phyloP scores from a whole-genome alignment of 768 basidiomycete species.

The Boletellus emodensis region DNA sequence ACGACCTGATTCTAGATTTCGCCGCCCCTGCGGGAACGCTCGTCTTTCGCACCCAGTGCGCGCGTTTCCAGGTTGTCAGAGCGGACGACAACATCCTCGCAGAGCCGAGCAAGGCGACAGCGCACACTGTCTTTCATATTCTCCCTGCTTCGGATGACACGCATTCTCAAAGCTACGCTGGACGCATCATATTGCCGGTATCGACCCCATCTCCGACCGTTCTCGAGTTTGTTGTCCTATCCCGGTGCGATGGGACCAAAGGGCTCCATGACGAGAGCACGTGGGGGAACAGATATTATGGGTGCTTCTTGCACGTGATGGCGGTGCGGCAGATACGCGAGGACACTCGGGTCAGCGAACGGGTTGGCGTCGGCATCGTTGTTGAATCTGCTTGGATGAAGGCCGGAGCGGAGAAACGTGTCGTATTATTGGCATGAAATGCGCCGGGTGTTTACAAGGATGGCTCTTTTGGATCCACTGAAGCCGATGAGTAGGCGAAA shows the following conservation, averaged over 20 bases:
- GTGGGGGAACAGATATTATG: neutral
- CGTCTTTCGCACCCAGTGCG: conserved; percentile 20
- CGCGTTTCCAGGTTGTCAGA: conserved; percentile 7
- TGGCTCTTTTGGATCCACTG: too few relatives aligned
- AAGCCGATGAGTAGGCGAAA: too few relatives aligned
- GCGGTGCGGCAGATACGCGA: too few relatives aligned
- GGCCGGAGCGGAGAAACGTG: too few relatives aligned
- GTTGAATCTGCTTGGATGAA: too few relatives aligned
- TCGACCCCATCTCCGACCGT: neutral
- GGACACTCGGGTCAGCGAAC: too few relatives aligned
- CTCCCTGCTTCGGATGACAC: neutral
- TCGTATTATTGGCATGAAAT: too few relatives aligned
- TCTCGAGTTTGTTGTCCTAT: neutral
- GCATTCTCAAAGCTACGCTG: neutral
- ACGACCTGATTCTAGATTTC: neutral
- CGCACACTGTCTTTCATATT: neutral
- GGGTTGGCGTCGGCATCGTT: too few relatives aligned
- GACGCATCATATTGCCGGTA: neutral
- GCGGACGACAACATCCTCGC: neutral
- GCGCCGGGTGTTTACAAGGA: too few relatives aligned
- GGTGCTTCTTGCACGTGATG: too few relatives aligned
- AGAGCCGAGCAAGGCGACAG: neutral
- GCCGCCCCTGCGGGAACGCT: conserved; percentile 16
- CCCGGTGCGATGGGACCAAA: neutral
- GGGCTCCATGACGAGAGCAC: neutral